These are phyloP conservation scores for Epichloe scottii DNA, from an alignment of 2,329 filamentous ascomycete species.

Conservation along the genomic window DNA sequence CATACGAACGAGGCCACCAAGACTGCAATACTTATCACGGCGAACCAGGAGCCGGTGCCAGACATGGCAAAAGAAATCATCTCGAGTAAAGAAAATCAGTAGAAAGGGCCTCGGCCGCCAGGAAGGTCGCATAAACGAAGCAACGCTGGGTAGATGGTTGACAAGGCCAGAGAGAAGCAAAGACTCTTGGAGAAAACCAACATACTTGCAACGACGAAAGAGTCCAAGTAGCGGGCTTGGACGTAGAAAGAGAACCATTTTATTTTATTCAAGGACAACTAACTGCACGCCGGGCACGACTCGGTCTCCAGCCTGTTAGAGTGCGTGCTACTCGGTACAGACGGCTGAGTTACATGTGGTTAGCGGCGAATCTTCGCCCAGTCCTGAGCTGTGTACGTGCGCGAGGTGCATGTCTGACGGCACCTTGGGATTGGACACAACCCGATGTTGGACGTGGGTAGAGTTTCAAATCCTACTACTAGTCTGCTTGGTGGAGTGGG, in stretches of 20 bases:
- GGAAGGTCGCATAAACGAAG: background rate
- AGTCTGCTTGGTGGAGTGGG: too few species aligned
- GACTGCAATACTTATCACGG: constrained; percentile 1
- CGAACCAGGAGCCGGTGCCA: background rate
- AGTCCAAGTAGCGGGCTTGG: background rate
- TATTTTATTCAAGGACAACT: too few species aligned
- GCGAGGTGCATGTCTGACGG: constrained; percentile 4
- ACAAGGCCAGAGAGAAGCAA: background rate
- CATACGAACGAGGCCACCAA: constrained; percentile 11
- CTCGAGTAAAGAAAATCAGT: background rate
- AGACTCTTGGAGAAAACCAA: background rate
- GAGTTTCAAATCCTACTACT: background rate
- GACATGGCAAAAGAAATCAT: background rate
- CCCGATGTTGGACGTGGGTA: constrained; percentile 1
- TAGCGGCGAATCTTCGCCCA: background rate
- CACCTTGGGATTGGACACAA: constrained; percentile 4
- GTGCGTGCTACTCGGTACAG: too few species aligned
- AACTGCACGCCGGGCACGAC: background rate
- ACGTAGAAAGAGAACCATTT: background rate
- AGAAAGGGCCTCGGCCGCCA: background rate
- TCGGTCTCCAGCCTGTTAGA: background rate
- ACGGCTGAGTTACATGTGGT: too few species aligned
- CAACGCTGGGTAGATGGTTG: background rate
- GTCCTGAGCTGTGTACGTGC: constrained; percentile 1
- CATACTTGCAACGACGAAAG: background rate